Conservation (phyloP, 805 yeast genomes). For the Candida hungchunana region DNA sequence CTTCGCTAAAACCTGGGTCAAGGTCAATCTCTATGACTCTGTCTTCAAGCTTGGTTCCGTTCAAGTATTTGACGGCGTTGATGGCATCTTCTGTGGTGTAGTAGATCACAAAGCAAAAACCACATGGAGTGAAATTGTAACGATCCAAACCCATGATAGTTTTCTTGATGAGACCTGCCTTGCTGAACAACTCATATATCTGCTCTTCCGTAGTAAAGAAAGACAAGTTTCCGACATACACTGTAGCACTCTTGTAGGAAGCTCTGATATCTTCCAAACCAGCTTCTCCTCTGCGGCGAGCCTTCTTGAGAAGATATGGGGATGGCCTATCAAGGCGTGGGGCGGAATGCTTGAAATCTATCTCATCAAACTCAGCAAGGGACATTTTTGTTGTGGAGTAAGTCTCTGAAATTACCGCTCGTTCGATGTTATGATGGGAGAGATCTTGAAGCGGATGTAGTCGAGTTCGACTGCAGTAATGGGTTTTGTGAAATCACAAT, state of each 20-base stretch:
- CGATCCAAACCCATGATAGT: conserved; percentile 95
- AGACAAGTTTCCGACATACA: conserved; percentile 88
- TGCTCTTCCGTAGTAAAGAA: conserved; percentile 95
- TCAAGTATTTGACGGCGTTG: conserved; percentile 76
- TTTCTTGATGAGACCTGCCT: conserved; percentile 65
- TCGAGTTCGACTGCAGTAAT: too few relatives aligned
- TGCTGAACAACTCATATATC: conserved; percentile 78
- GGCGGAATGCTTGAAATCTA: conserved; percentile 59
- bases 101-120: conserved; percentile 90
- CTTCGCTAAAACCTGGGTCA: conserved; percentile 95
- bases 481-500: too few relatives aligned
- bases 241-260: conserved; percentile 65
- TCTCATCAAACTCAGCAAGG: conserved; percentile 47
- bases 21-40: conserved; percentile 78
- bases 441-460: too few relatives aligned
- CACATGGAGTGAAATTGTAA: conserved; percentile 89
- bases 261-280: conserved; percentile 62
- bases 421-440: too few relatives aligned
- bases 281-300: conserved; percentile 38
- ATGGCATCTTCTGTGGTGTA: conserved; percentile 65
- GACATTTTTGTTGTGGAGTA: conserved; percentile 30
- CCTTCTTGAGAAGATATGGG: conserved; percentile 60
- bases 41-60: conserved; percentile 81
- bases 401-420: too few relatives aligned
- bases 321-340: conserved; percentile 71